Base-by-base conservation (phyloP, 768 basidiomycete species). In the Hypholoma sublateritium region DNA sequence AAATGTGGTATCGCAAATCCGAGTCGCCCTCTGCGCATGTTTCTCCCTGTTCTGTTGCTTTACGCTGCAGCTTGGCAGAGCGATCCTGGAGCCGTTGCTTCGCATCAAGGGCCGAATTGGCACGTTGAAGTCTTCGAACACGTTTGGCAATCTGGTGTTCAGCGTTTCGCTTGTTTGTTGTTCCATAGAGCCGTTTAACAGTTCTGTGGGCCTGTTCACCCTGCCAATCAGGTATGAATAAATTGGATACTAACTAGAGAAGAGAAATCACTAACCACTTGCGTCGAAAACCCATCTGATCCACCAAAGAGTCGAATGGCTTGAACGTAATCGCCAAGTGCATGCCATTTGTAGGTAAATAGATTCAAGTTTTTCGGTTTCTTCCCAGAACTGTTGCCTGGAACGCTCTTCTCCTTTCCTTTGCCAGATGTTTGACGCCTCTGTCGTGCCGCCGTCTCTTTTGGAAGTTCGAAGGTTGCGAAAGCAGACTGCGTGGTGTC, bases 261-360 rank as follows among this genome's bases (percentile, higher is more conserved):
- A 17, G 24, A 39, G 17, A 24, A 53, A 43, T 44, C 19, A 61
- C 69, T 54, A 55, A 80, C 77, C 21, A 69, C 45, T 55, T 79
- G 76, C 1, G 76, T 78, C 0, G 70, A 72, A 46, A 72, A 76
- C 0, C 67, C 69, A 60, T 80, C 75, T 5, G 72, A 71, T 0
- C 67, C 68, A 0, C 77, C 75, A 51, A 60, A 69, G 2, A 43
- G 19, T 3, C 57, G 58, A 14, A 78, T 74, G 2, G 56, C 52
- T 1, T 41, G 14, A 0, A 64, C 62, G 43, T 75, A 73, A 50
- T 79, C 70, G 0, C 71, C 73, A 0, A 78, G 65, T 0, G 69
- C 51, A 59, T 78, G 77, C 0, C 69, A 64, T 50, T 79, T 79
- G 65, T 72, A 74, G 0, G 72, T 74, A 0, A 53, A 37, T 3